Base-by-base conservation (phyloP, 2,329 filamentous ascomycete genomes). In the Aspergillus niger region DNA sequence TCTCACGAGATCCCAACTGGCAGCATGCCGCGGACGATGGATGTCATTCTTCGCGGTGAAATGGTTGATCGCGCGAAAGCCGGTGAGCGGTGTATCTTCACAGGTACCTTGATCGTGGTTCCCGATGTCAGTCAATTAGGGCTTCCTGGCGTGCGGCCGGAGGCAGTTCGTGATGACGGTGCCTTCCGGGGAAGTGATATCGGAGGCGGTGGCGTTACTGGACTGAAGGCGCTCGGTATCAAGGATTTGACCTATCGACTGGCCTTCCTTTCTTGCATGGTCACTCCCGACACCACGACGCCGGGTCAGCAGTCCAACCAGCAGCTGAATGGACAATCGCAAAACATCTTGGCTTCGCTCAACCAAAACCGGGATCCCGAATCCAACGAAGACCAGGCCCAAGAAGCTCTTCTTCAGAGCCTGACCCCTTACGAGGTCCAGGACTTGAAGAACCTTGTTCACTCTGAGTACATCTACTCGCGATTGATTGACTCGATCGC, bases 1-100 rank as follows among this genome's bases (percentile, higher is more conserved):
- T 97, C 92, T 67, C 94, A 94, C 3, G 95, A 99, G 75, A 99
- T 99, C 39, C 95, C 95, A 0, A 99, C 95, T 0, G 95, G 95
- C 57, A 97, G 93, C 79, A 99, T 99, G 95, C 95, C 95, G 24
- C 86, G 95, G 61, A 99, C 95, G 2, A 95, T 99, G 86, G 95
- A 99, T 71, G 90, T 99, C 44, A 97, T 99, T 67, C 79, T 99
- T 36, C 89, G 95, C 62, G 95, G 95, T 71, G 95, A 99, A 76
- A 97, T 99, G 81, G 95, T 99, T 26, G 95, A 99, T 71, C 88
- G 95, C 55, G 93, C 94, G 55, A 98, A 98, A 81, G 95, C 95
- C 52, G 95, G 95, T 65, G 95, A 99, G 78, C 97, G 96, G 78
- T 99, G 95, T 76, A 91, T 99, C 71, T 99, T 99, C 76, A 98